Conservation (phyloP, 768 basidiomycete genomes). For the Phanerochaete sordida region DNA sequence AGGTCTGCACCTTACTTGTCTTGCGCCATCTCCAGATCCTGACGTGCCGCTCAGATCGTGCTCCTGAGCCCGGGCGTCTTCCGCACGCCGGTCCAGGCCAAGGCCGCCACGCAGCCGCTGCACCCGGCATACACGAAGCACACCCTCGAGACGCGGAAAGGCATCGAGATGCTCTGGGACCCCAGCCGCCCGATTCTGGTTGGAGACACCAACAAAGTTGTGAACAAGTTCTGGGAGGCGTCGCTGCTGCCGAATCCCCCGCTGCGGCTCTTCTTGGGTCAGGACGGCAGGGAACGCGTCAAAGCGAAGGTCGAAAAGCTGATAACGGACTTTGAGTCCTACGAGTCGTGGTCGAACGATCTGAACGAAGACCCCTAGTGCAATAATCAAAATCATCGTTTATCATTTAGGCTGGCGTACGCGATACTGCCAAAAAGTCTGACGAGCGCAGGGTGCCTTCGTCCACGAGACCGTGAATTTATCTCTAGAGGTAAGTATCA, state of each 20-base stretch:
- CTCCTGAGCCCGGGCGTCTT: conserved; percentile 18
- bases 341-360: conserved; percentile 19
- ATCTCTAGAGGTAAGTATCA: too few species aligned
- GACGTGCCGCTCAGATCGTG: conserved; percentile 11
- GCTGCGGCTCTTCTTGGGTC: conserved; percentile 17
- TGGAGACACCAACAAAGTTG: conserved; percentile 18
- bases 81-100: neutral
- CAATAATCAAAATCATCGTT: too few species aligned
- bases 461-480: too few species aligned
- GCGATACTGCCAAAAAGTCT: too few species aligned
- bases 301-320: conserved; percentile 3
- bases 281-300: conserved; percentile 3
- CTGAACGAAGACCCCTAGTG: conserved; percentile 1
- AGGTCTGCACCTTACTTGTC: conserved; percentile 23
- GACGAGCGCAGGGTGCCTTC: too few species aligned
- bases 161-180: neutral
- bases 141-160: neutral
- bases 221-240: conserved; percentile 14
- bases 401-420: too few species aligned
- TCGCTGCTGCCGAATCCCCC: conserved; percentile 12
- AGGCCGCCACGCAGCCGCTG: neutral
- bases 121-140: neutral
- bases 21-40: too few species aligned
- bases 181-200: neutral
- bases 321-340: conserved; percentile 8